These are phyloP conservation scores for Viola odorata DNA, from an alignment of 345 rosid species.

Conservation along the genomic window DNA sequence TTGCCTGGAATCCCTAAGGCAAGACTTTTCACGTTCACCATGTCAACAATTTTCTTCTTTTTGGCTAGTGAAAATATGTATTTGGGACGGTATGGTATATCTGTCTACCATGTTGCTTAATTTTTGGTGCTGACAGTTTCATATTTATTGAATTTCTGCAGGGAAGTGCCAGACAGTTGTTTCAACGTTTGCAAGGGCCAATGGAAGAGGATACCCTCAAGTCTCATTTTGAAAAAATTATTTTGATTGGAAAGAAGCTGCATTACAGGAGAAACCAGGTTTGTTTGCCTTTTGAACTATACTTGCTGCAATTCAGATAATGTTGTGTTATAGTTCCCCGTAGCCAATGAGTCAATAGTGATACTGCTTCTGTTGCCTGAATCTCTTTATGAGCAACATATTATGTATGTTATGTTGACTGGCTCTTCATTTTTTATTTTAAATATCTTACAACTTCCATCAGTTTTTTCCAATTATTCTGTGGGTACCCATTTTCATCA, in stretches of 20 bases:
- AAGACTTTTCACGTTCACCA: slow-evolving; percentile 11
- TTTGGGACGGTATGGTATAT: too few relatives aligned
- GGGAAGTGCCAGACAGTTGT: slow-evolving; percentile 99
- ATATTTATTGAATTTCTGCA: slow-evolving; percentile 34
- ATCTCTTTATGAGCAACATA: too few relatives aligned
- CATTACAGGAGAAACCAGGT: slow-evolving; percentile 70
- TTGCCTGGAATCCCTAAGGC: slow-evolving; percentile 99
- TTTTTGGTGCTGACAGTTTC: neutral
- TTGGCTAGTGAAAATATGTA: neutral
- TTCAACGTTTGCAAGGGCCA: slow-evolving; percentile 94
- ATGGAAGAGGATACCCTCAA: slow-evolving; percentile 91
- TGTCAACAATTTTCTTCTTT: neutral
- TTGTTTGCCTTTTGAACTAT: slow-evolving; percentile 10
- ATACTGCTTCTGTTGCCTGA: neutral
- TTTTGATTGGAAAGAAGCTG: slow-evolving; percentile 69
- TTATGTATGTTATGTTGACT: too few relatives aligned
- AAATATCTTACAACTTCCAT: too few relatives aligned
- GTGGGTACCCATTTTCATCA: too few relatives aligned
- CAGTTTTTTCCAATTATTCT: neutral
- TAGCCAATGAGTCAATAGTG: neutral
- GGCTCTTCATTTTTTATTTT: too few relatives aligned
- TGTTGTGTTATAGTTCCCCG: slow-evolving; percentile 7
- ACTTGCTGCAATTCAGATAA: slow-evolving; percentile 7
- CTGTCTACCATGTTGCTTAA: neutral
- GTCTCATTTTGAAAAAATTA: slow-evolving; percentile 94